Evolutionary conservation across 176 grass and related monocot genomes (phyloP).

Genomic region (Poa annua): DNA sequence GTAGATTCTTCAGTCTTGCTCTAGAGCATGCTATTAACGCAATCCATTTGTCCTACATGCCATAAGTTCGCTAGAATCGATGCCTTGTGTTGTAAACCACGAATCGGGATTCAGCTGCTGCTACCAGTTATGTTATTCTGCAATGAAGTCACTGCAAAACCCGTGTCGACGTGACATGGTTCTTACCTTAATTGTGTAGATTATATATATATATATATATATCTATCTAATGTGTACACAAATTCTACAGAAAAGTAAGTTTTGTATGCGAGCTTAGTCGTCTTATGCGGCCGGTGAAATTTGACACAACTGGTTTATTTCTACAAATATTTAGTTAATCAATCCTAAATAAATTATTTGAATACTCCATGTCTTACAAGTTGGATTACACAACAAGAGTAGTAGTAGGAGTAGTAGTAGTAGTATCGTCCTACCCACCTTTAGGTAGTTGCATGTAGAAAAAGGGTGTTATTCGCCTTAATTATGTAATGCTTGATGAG

Average conservation of each 20-base stretch:
- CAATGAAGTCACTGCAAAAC: not conserved
- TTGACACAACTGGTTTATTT: not conserved
- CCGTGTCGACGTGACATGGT: not conserved
- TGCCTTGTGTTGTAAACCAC: too few species aligned
- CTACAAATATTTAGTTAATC: not conserved
- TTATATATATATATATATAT: not conserved
- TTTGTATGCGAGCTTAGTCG: not conserved
- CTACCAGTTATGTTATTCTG: too few species aligned
- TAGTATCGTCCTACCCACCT: not conserved
- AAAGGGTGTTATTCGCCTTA: not conserved
- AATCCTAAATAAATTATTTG: not conserved
- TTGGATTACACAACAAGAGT: not conserved
- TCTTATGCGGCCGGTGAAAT: not conserved
- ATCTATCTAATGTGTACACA: not conserved
- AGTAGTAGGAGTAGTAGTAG: too few species aligned
- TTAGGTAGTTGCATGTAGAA: not conserved
- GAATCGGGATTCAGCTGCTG: too few species aligned
- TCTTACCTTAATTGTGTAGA: not conserved
- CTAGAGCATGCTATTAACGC: too few species aligned
- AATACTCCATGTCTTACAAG: not conserved
- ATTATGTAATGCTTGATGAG: slow-evolving; percentile 8
- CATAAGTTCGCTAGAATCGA: too few species aligned
- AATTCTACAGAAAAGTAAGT: not conserved
- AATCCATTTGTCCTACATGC: too few species aligned
- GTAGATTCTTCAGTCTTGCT: too few species aligned